A percentile compares a stretch with the other conserved stretches of the same genome.
Evolutionary conservation across 2,329 filamentous ascomycete genomes (phyloP).

Genomic region (Fusarium nurragi): DNA sequence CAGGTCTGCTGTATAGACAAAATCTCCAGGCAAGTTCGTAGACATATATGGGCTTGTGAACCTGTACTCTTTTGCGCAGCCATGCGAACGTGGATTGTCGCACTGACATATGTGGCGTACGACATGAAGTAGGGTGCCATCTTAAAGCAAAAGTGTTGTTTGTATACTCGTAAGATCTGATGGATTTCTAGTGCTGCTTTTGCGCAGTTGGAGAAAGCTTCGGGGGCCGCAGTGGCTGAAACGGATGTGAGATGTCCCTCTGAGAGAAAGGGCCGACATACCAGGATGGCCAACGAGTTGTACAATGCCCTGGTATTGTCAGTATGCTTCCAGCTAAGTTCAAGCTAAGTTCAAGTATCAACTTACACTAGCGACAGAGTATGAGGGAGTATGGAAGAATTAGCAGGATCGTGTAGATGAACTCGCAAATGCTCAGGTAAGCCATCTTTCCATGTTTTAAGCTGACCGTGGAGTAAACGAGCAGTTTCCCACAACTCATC

Average conservation of each 20-base stretch:
- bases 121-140: conserved; percentile 61
- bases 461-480: conserved; percentile 49
- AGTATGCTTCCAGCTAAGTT: rapidly evolving
- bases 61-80: conserved; percentile 54
- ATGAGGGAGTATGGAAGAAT: conserved; percentile 43
- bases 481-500: conserved; percentile 47
- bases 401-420: not conserved
- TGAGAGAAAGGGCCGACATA: conserved; percentile 62
- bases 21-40: conserved; percentile 55
- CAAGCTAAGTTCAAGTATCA: conserved; percentile 7
- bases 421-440: conserved; percentile 52
- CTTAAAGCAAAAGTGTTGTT: conserved; percentile 53
- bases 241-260: conserved; percentile 57
- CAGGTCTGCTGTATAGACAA: conserved; percentile 56
- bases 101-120: conserved; percentile 63
- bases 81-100: conserved; percentile 61
- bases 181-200: conserved; percentile 56
- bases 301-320: conserved; percentile 49
- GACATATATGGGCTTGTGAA: conserved; percentile 51
- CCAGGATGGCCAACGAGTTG: conserved; percentile 58
- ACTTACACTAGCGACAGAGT: not conserved
- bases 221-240: conserved; percentile 49
- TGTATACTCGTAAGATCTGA: conserved; percentile 53
- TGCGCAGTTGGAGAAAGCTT: conserved; percentile 55
- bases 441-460: conserved; percentile 52